A percentile compares a stretch with the other conserved stretches of the same genome.
These are phyloP conservation scores for Sanguinoderma infundibulare DNA, from an alignment of 1,284 basidiomycete species.

Conservation along the genomic window DNA sequence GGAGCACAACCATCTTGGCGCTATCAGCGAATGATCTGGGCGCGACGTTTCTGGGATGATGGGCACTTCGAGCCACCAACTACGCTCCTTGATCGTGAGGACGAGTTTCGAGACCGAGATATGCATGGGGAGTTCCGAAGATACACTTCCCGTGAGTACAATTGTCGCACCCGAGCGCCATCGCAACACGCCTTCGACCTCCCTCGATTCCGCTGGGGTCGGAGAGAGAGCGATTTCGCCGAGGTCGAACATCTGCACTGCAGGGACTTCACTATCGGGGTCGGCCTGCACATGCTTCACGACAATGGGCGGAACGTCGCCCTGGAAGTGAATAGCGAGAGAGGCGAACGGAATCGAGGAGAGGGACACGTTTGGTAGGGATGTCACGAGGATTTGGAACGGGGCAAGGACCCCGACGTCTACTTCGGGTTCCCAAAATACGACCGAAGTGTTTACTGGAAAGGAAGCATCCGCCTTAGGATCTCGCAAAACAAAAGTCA, in stretches of 20 bases:
- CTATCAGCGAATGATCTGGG: conserved; percentile 37
- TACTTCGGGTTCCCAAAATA: conserved; percentile 73
- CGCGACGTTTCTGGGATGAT: conserved; percentile 36
- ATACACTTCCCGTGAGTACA: conserved; percentile 60
- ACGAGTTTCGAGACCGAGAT: conserved; percentile 56
- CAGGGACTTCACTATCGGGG: conserved; percentile 12
- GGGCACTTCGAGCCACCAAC: conserved; percentile 69
- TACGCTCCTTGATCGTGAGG: conserved; percentile 55
- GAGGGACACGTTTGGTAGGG: conserved; percentile 49
- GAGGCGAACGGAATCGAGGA: conserved; percentile 61
- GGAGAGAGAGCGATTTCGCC: conserved; percentile 39
- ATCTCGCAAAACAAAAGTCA: too few species aligned
- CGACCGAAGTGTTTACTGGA: conserved; percentile 64
- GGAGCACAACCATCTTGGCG: conserved; percentile 60
- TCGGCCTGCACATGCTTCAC: conserved; percentile 45
- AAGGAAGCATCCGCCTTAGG: background rate
- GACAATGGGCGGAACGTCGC: conserved; percentile 47
- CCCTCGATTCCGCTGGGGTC: conserved; percentile 28
- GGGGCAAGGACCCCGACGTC: conserved; percentile 63
- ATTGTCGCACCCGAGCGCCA: conserved; percentile 59
- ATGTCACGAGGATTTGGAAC: conserved; percentile 73
- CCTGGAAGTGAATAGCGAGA: conserved; percentile 60
- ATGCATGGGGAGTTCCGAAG: conserved; percentile 48
- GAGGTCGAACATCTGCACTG: conserved; percentile 46
- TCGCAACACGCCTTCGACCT: conserved; percentile 47